Conservation (phyloP, 257 asterid species). For the Plantago major region DNA sequence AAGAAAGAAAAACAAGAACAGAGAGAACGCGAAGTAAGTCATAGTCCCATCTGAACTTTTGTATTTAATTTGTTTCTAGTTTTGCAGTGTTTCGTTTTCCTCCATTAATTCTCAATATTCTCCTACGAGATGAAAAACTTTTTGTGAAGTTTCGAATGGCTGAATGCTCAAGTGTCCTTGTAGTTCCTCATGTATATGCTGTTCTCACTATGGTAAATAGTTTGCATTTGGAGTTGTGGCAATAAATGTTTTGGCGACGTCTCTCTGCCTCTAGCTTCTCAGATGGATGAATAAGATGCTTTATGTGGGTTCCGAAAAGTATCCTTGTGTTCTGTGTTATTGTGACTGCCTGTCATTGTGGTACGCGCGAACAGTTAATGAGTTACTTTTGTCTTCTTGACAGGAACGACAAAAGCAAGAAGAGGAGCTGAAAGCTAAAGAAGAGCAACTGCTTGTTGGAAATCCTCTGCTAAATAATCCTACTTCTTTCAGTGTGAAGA, state of each 20-base stretch:
- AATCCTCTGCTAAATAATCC: slow-evolving; percentile 80
- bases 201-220: not conserved
- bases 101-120: too few species aligned
- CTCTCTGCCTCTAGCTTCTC: not conserved
- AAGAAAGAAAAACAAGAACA: slow-evolving; percentile 91
- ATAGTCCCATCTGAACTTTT: not conserved
- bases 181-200: not conserved
- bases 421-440: slow-evolving; percentile 79
- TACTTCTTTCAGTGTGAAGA: slow-evolving; percentile 68
- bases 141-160: not conserved
- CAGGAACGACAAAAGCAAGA: slow-evolving; percentile 71
- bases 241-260: not conserved
- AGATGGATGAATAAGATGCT: not conserved
- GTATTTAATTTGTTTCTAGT: not conserved
- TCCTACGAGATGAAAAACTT: too few species aligned
- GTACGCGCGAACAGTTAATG: slow-evolving; percentile 13
- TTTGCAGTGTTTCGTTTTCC: not conserved
- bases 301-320: not conserved
- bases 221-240: not conserved
- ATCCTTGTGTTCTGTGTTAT: not conserved
- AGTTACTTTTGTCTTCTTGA: slow-evolving; percentile 12
- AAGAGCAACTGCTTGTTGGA: slow-evolving; percentile 74
- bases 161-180: not conserved
- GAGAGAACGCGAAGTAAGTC: slow-evolving; percentile 68
- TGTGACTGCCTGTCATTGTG: slow-evolving; percentile 3